Evolutionary conservation across 1,284 basidiomycete genomes (phyloP), one percentile per base, ranked within the genome.

Genomic region (Trametes pubescens): DNA sequence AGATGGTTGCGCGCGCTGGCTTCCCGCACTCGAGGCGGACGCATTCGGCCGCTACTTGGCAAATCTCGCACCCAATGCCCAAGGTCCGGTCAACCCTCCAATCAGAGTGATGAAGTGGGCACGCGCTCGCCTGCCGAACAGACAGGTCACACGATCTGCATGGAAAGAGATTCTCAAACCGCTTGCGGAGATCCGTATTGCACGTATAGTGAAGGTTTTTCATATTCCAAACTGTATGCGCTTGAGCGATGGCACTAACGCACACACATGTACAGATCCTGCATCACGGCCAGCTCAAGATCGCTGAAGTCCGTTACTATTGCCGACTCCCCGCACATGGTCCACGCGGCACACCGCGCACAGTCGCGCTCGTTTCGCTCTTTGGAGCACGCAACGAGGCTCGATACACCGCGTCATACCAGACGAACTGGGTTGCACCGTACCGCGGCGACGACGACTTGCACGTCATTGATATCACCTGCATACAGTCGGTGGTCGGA

Each of bases 131-230:
- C 48, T 59, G 2, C 62, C 62, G 1, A 54, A 51, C 13, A 40
- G 24, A 4, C 44, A 29, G 4, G 49, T 64, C 24, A 67, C 57
- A 2, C 64, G 69, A 0, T 67, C 65, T 6, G 51, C 51, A 7
- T 72, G 67, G 69, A 70, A 67, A 29, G 72, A 73, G 29, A 21
- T 14, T n/a, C 1, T 2, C 9, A 60, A 57, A 21, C 53, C 46
- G 3, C 24, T 53, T 9, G 22, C 13, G 0, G 43, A 29, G 14
- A 3, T 62, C 2, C 61, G 67, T 4, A 55, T 53, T 9, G 60
- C 65, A 9, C 56, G 67, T 0, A 63, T 61, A 61, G 62, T 72
- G 18, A 69, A 70, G 66, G 72, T 72, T 52, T 26, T 53, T 52
- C 22, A 16, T 29, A 14, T 59, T 14, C 26, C 6, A 9, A 8